Evolutionary conservation across 108 stramenopile genomes (phyloP), one percentile per base, ranked within the genome.

Genomic region (Skeletonema grethae): DNA sequence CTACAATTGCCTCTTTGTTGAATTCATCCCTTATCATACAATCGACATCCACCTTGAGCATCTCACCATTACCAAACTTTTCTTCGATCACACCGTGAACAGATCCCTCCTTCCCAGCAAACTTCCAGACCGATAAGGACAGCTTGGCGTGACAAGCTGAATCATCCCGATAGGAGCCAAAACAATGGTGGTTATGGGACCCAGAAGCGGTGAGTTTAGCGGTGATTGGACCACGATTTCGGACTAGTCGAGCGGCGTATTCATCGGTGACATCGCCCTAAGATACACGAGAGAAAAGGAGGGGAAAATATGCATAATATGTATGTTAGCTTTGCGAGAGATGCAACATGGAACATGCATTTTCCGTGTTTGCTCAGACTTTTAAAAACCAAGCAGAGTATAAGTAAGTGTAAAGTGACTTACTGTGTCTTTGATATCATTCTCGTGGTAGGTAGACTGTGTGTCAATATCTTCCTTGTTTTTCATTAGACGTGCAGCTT

Each of bases 41-140:
- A 46, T 80, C 79, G 3, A 80, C 79, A 48, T 80, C 72, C n/a
- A 80, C 63, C 50, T 69, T 80, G 45, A 80, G 36, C n/a, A 56
- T 39, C 12, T 70, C 53, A 11, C 58, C 69, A 46, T 80, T 63
- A 11, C 57, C 67, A 38, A 60, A 73, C 43, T 69, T 55, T 32
- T 80, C 79, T 53, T 80, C 79, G 20, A 80, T 65, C 12, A 61
- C 55, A 12, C 79, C 79, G 29, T 73, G 79, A 12, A 80, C 79
- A 24, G 63, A 25, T 53, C 79, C 79, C 4, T 50, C 63, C 50
- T 73, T 72, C n/a, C 79, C 79, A 9, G 79, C 72, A 39, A 80
- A 80, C 48, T 80, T 80, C 79, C 79, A 80, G 1, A 72, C 79
- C 7, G 69, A 60, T n/a, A 80, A 60, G 35, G 67, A 69, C 43